Evolutionary conservation across 2,329 filamentous ascomycete genomes (phyloP), one percentile per base, ranked within the genome.

Genomic region (Calcarisporium arbuscula): DNA sequence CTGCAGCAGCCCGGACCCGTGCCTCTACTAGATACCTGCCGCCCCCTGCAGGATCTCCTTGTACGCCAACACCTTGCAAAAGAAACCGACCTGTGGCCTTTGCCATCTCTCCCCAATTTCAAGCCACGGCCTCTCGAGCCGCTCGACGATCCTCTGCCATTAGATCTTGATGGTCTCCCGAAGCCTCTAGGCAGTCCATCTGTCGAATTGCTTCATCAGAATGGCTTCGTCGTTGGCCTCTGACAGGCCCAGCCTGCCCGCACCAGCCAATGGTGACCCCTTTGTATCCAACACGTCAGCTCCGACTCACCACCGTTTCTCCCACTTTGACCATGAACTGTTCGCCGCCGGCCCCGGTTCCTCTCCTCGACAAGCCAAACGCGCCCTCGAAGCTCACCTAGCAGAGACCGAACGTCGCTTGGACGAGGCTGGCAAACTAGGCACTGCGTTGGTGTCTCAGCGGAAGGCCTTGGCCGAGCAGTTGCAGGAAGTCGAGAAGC

Each of bases 321-420:
- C 86, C 36, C 75, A 78, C 44, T 94, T 94, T 56, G 87, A 95
- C 58, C 77, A 77, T 31, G 80, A 90, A 33, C 65, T 85, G 19
- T 89, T 94, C 57, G 81, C 81, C 23, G 68, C 90, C 16, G 84
- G 85, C 46, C 76, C 86, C n/a, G 68, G 64, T 35, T 65, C 85
- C 19, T 95, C 90, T 1, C 87, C 90, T 8, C 77, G 80, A 36
- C 88, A 95, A 54, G 86, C 88, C 26, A 94, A 85, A 61, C 82
- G 85, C 46, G 88, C 88, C 28, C 70, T 98, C 28, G 83, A 95
- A 60, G 87, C 89, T 33, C 92, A 96, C 61, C 72, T 98, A 30
- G 80, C 84, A 43, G 92, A 98, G 60, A 95, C 90, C 2, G 87
- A 95, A 51, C 82, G 88, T 39, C 79, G 90, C 39, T 80, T 98